Base-by-base conservation (phyloP, 208 protist species). In the Trypanosoma grayi region DNA sequence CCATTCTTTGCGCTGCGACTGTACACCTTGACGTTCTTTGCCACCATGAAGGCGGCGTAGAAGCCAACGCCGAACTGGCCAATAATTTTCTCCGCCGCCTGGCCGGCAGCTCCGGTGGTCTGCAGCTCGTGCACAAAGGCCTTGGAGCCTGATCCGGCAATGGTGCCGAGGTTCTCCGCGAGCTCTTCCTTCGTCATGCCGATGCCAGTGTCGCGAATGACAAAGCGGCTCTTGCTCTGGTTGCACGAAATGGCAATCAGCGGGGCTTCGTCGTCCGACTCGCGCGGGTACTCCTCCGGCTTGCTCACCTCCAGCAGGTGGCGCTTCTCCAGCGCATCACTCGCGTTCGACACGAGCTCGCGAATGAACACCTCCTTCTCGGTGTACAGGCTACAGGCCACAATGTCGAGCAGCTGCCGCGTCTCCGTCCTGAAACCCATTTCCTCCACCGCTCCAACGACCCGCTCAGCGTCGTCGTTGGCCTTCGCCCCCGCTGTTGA, bases 321-420 rank as follows among this genome's bases (percentile, higher is more conserved):
- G 30, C 80, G 84, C 83, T 99, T 99, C 83, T 99, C 97, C 9
- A 99, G 79, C 1, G 97, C 98, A 77, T 99, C 98, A 48, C 94
- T 98, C 14, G 96, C 87, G 74, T 99, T 99, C 13, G 93, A 98
- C 22, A 99, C 86, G 36, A 99, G 78, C 78, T 99, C 98, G 61
- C 98, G 93, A 37, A 99, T 87, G 68, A 99, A 99, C 9, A 99
- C 94, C 72, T 98, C 97, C 73, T 98, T 98, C 53, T 99, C 97
- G 4, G 81, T 96, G 87, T 99, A 99, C 25, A 99, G 80, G 43
- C 90, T 97, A 61, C 97, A 94, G 6, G 97, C 95, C 14, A 99
- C 98, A 66, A 99, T 99, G 59, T 98, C 90, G 4, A 99, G 89
- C 18, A 99, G 89, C 82, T 99, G 97, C 25, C 83, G 79, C n/a